A percentile compares a stretch with the other conserved stretches of the same genome.
phyloP scores from a whole-genome alignment of 352 stramenopile genomes.

The Pythium graminicola region DNA sequence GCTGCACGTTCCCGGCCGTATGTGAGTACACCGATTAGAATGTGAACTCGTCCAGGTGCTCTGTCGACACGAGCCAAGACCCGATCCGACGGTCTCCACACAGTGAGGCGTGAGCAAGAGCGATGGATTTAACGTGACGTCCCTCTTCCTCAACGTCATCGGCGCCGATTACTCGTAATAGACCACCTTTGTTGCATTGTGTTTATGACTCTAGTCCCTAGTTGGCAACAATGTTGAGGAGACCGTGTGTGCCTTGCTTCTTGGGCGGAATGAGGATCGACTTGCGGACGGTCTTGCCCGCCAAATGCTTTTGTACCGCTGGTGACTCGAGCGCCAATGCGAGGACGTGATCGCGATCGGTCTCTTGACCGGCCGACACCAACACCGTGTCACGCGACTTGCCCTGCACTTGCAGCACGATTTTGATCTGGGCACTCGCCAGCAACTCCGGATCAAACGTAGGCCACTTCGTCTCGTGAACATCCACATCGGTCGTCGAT shows the following conservation, averaged over 20 bases:
- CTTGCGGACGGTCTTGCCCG: conserved; percentile 58
- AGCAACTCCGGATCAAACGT: conserved; percentile 48
- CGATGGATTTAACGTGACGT: conserved; percentile 7
- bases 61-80: too few species aligned
- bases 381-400: conserved; percentile 69
- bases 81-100: neutral
- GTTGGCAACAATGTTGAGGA: conserved; percentile 71
- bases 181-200: conserved; percentile 2
- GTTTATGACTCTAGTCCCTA: neutral
- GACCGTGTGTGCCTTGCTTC: conserved; percentile 64
- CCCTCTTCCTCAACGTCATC: conserved; percentile 17
- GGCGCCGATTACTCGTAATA: conserved; percentile 3
- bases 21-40: conserved; percentile 91
- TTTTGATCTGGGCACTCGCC: conserved; percentile 64
- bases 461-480: conserved; percentile 61
- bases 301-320: conserved; percentile 60
- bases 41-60: conserved; percentile 29
- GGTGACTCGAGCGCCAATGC: conserved; percentile 46
- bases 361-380: conserved; percentile 40
- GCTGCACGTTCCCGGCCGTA: conserved; percentile 91
- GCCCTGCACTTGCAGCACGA: conserved; percentile 76
- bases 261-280: conserved; percentile 76
- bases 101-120: conserved; percentile 18
- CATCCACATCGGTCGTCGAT: conserved; percentile 26
- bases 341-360: conserved; percentile 57